These are phyloP conservation scores for Dendryphion nanum DNA, from an alignment of 2,329 filamentous ascomycete genomes.

Conservation along the genomic window DNA sequence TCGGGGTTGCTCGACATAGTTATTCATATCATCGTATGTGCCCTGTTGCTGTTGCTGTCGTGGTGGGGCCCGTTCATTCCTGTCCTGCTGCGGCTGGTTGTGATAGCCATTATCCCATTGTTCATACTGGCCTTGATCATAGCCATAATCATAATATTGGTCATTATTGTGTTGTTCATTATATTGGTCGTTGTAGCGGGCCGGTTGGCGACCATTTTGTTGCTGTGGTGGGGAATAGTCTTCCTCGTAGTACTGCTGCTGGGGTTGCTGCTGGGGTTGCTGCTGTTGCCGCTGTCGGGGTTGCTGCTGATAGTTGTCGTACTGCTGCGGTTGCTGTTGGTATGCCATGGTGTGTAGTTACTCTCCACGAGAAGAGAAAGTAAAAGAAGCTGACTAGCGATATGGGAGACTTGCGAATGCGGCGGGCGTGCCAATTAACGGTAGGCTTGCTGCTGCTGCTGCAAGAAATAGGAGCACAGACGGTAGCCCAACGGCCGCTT, in stretches of 20 bases:
- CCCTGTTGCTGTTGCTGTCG: conserved; percentile 17
- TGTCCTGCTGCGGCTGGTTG: conserved; percentile 21
- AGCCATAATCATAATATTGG: conserved; percentile 33
- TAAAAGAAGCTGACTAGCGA: too few species aligned
- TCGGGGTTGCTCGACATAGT: conserved; percentile 14
- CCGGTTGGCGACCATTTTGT: conserved; percentile 24
- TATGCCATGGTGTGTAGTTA: conserved; percentile 44
- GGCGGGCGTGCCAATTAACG: conserved; percentile 20
- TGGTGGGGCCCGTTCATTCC: too few species aligned
- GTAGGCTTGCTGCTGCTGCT: conserved; percentile 12
- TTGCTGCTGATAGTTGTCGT: conserved; percentile 33
- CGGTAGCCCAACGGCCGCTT: neutral
- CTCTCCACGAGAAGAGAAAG: too few species aligned
- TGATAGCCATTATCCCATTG: conserved; percentile 37
- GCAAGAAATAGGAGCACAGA: conserved; percentile 6
- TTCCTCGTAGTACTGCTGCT: conserved; percentile 33
- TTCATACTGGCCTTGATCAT: conserved; percentile 33
- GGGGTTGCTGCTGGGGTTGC: conserved; percentile 20
- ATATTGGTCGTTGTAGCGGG: conserved; percentile 28
- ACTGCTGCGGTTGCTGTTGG: conserved; percentile 39
- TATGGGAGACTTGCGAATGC: too few species aligned
- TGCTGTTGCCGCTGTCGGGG: conserved; percentile 27
- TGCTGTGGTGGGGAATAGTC: conserved; percentile 15
- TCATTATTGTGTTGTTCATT: conserved; percentile 15
- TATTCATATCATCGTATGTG: conserved; percentile 24